Conservation (phyloP, 345 rosid species). For the Eucalyptus marginata region DNA sequence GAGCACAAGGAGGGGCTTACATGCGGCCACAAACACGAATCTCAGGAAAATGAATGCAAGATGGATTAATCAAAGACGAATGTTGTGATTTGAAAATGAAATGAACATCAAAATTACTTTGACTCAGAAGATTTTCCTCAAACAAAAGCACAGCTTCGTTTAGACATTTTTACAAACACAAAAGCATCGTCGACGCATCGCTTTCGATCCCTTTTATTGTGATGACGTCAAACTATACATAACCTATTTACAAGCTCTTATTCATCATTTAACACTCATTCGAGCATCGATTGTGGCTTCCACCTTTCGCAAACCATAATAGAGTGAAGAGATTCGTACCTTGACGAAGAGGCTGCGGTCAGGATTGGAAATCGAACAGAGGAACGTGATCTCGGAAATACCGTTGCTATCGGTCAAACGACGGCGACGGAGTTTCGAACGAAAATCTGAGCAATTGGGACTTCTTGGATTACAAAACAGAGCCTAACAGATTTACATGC, state of each 20-base stretch:
- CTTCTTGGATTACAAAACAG: background rate
- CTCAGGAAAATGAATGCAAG: background rate
- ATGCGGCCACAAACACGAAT: background rate
- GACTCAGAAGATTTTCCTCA: background rate
- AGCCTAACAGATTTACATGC: too few relatives aligned
- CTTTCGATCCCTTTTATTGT: background rate
- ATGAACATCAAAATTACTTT: background rate
- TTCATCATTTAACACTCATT: background rate
- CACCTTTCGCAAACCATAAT: accelerated
- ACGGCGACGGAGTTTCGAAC: background rate
- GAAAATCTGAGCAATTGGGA: background rate
- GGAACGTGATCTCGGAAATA: background rate
- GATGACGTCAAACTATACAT: background rate
- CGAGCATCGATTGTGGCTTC: background rate
- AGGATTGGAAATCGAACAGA: background rate
- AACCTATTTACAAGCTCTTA: background rate
- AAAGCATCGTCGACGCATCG: background rate
- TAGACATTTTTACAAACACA: background rate
- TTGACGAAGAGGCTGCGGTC: background rate
- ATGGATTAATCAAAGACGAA: background rate
- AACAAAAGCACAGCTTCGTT: background rate
- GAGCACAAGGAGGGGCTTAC: background rate
- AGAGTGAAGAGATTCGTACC: background rate
- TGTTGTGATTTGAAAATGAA: background rate
- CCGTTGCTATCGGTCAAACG: background rate